These are phyloP conservation scores for Cyberlindnera japonica DNA, from an alignment of 805 yeast species.

Conservation along the genomic window DNA sequence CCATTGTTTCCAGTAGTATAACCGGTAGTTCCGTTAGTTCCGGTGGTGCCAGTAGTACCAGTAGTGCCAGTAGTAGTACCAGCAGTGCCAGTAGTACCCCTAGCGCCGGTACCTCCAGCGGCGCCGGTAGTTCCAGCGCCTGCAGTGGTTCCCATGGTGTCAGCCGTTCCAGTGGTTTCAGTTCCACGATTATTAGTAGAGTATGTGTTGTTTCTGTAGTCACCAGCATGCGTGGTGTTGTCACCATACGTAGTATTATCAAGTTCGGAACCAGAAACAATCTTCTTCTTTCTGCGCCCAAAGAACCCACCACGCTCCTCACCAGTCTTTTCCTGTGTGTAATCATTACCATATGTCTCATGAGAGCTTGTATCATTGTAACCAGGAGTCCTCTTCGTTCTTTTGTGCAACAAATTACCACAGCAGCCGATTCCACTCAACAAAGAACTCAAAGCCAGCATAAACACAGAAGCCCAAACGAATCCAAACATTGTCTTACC, in stretches of 20 bases:
- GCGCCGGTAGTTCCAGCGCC: constrained; percentile 1
- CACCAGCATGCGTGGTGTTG: constrained; percentile 6
- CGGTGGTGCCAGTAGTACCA: constrained; percentile 1
- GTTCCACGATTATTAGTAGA: neutral
- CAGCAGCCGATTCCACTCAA: constrained; percentile 23
- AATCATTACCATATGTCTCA: constrained; percentile 28
- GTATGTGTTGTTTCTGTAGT: too few relatives aligned
- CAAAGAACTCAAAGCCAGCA: constrained; percentile 18
- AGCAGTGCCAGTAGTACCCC: constrained; percentile 1
- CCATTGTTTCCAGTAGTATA: neutral
- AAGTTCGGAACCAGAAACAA: constrained; percentile 13
- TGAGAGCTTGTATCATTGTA: constrained; percentile 25
- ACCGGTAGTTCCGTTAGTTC: constrained; percentile 11
- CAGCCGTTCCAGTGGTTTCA: neutral
- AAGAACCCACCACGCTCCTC: constrained; percentile 17
- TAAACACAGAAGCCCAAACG: constrained; percentile 52
- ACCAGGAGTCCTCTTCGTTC: constrained; percentile 18
- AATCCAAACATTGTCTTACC: constrained; percentile 55
- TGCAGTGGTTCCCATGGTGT: neutral
- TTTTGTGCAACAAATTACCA: constrained; percentile 11
- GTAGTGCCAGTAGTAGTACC: neutral
- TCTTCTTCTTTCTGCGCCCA: constrained; percentile 14
- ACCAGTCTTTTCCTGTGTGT: constrained; percentile 18
- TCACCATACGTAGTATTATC: constrained; percentile 15
- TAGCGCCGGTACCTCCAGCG: constrained; percentile 1